Base-by-base conservation (phyloP, 2,329 filamentous ascomycete species). In the Xylaria sp. region DNA sequence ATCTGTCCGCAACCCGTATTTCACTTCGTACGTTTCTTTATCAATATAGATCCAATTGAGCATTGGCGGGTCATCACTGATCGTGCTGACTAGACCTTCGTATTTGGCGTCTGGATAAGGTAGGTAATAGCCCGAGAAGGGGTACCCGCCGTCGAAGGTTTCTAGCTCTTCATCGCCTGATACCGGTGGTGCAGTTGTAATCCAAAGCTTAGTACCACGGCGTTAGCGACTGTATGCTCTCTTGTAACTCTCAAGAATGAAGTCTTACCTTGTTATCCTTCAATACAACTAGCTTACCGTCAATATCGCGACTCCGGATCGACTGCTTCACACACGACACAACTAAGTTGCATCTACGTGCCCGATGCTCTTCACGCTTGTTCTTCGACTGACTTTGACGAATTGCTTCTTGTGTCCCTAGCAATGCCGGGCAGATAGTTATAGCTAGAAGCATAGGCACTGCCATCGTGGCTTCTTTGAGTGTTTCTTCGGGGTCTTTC, bases 101-200 rank as follows among this genome's bases (percentile, higher is more conserved):
- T 79, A 77, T 25, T 73, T 61, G n/a, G 77, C 66, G n/a, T 84
- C 84, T 2, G 84, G 84, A 65, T 86, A 87, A 1, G 84, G 83
- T 21, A 87, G 75, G 66, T 80, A 87, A 68, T 87, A 87, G 25
- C 84, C 84, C 3, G 82, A 78, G 68, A 85, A 87, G 0, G 81
- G 79, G 69, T 87, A 83, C 2, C 82, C 80, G 53, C 75, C 74
- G 1, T 49, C 60, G 65, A 70, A 55, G 71, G 64, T 55, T 67
- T 69, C 47, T 62, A 69, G 35, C 72, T 64, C 55, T 67, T 58
- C 67, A 19, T 70, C 66, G 35, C 69, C 55, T 31, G 50, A 75
- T 52, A 73, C 70, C 35, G 52, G 45, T 9, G 60, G 31, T 40
- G 72, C 75, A 11, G 78, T 82, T 55, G 82, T 83, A 19, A 84